Evolutionary conservation across 2,329 filamentous ascomycete species (phyloP), one percentile per base, ranked within the genome.

Genomic region (Coniochaeta sp.): DNA sequence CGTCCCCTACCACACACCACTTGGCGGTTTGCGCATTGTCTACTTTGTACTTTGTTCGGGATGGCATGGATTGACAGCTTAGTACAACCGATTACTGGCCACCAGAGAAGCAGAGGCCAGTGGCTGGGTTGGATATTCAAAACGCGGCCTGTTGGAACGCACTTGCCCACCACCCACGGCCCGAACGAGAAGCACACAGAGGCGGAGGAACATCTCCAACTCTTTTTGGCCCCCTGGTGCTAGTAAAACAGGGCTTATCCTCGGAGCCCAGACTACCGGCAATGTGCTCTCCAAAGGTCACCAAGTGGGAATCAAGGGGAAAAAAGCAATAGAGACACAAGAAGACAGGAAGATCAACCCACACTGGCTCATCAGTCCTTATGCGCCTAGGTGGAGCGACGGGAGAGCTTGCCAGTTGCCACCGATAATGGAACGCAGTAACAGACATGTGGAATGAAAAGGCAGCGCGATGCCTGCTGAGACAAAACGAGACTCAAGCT

Each of bases 11-110:
- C 30, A 56, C 54, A 56, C 54, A 56, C 54, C 34, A 56, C 54
- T 36, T 56, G 17, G 54, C 38, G 54, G 54, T 24, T 56, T 56
- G 54, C n/a, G n/a, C 54, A 56, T 56, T 56, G 54, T 56, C 30
- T 30, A 56, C 17, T n/a, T 47, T 56, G 54, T 30, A 56, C 17
- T n/a, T 47, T 56, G 54, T 56, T 56, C 24, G 32, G 24, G 54
- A 56, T 34, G 54, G 28, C 30, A 56, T 56, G 54, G 54, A 30
- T 52, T 28, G 47, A 52, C 47, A 52, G 14, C 5, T 5, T n/a
- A n/a, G 12, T 24, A 52, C 3, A 5, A 17, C 24, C 2, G 30
- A 14, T 30, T 22, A 52, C 47, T 52, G 47, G 47, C 30, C 17
- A 30, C 47, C 24, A 52, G 24, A 52, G 26, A 28, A 30, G 22